These are phyloP conservation scores for Chalaropsis ovoidea DNA, from an alignment of 2,329 filamentous ascomycete genomes.

Conservation along the genomic window DNA sequence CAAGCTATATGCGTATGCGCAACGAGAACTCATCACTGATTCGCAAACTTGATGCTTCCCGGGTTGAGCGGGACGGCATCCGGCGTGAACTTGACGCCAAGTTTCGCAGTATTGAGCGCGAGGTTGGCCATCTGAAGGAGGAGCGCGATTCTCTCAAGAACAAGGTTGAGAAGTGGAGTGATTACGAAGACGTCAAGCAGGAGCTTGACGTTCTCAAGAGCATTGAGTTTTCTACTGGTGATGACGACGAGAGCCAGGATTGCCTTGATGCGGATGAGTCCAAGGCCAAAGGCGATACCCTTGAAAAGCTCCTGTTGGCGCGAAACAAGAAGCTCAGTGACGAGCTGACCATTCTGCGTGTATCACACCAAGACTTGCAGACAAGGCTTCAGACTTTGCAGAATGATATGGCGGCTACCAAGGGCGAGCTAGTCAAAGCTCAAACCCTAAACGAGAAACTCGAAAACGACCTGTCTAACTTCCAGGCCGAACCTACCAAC, in stretches of 20 bases:
- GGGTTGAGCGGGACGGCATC: slow-evolving; percentile 73
- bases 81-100: slow-evolving; percentile 67
- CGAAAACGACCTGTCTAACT: slow-evolving; percentile 78
- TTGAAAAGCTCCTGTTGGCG: slow-evolving; percentile 83
- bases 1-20: slow-evolving; percentile 72
- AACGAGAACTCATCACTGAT: slow-evolving; percentile 90
- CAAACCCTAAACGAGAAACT: slow-evolving; percentile 78
- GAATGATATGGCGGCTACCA: slow-evolving; percentile 71
- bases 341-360: slow-evolving; percentile 81
- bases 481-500: slow-evolving; percentile 72
- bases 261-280: slow-evolving; percentile 30
- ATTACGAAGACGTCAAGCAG: slow-evolving; percentile 93
- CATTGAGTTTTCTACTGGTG: slow-evolving; percentile 88
- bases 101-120: slow-evolving; percentile 68
- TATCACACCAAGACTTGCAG: slow-evolving; percentile 89
- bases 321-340: slow-evolving; percentile 95
- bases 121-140: slow-evolving; percentile 60
- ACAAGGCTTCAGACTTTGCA: slow-evolving; percentile 67
- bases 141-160: slow-evolving; percentile 70
- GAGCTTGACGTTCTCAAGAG: slow-evolving; percentile 95
- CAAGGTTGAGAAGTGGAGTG: slow-evolving; percentile 79
- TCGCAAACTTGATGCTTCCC: slow-evolving; percentile 71
- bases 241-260: slow-evolving; percentile 51
- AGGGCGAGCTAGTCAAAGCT: slow-evolving; percentile 75
- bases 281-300: slow-evolving; percentile 59